phyloP scores from a whole-genome alignment of 1,284 basidiomycete species.

The Microbotryum saponariae region DNA sequence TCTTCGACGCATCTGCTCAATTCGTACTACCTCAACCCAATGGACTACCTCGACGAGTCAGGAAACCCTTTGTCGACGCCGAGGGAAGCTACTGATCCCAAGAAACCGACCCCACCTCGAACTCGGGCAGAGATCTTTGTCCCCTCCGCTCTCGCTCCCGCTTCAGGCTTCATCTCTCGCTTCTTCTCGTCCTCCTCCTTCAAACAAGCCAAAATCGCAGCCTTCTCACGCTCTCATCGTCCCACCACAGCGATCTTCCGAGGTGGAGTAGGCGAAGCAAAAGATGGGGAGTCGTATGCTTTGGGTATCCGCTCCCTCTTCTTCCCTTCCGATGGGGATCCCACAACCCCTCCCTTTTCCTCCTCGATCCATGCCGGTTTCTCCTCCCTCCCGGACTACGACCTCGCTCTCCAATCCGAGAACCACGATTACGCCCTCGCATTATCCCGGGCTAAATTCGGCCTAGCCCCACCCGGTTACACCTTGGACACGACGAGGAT shows the following conservation, averaged over 20 bases:
- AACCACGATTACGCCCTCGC: conserved; percentile 21
- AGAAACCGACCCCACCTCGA: neutral
- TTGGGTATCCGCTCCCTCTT: conserved; percentile 26
- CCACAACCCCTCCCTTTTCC: conserved; percentile 6
- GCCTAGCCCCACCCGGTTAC: conserved; percentile 25
- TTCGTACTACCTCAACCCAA: conserved; percentile 25
- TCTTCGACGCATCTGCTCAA: conserved; percentile 27
- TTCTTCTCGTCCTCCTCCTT: neutral
- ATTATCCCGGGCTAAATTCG: conserved; percentile 13
- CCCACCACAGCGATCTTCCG: conserved; percentile 22
- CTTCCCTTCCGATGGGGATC: conserved; percentile 9
- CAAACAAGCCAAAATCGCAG: neutral
- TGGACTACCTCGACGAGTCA: conserved; percentile 18
- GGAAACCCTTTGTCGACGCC: conserved; percentile 7
- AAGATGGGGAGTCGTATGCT: conserved; percentile 17
- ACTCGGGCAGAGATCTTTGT: conserved; percentile 14
- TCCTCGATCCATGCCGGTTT: conserved; percentile 12
- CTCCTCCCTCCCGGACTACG: conserved; percentile 18
- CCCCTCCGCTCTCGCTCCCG: too few species aligned
- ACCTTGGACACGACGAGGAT: conserved; percentile 28
- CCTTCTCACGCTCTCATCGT: neutral
- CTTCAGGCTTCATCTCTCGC: neutral
- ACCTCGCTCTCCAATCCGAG: conserved; percentile 18
- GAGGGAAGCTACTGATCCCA: neutral
- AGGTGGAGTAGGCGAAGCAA: conserved; percentile 15